phyloP scores from a whole-genome alignment of 352 stramenopile genomes.

The Phytopythium boreale region DNA sequence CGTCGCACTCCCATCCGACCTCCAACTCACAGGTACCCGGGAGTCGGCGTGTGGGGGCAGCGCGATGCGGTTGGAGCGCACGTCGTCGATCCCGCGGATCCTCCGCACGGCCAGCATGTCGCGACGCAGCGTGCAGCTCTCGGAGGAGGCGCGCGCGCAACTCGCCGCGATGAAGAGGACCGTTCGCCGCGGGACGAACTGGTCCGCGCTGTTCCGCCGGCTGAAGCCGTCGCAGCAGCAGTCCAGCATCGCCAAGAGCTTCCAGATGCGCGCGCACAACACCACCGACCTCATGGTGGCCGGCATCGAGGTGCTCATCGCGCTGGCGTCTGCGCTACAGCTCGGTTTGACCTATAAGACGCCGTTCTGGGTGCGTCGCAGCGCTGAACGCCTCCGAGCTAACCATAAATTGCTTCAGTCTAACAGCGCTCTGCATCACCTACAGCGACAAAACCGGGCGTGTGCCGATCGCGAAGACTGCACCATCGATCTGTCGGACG shows the following conservation, averaged over 20 bases:
- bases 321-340: constrained; percentile 38
- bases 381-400: neutral
- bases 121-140: neutral
- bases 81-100: neutral
- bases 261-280: constrained; percentile 39
- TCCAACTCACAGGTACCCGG: neutral
- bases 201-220: constrained; percentile 15
- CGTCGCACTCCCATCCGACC: neutral
- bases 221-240: constrained; percentile 11
- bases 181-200: constrained; percentile 12
- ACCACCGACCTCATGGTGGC: constrained; percentile 42
- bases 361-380: constrained; percentile 29
- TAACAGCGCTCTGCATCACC: neutral
- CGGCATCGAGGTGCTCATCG: constrained; percentile 37
- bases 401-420: neutral
- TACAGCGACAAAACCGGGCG: constrained; percentile 44
- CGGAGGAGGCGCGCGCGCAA: neutral
- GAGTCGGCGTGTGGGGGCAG: neutral
- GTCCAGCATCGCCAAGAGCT: constrained; percentile 22
- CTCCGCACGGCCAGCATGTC: neutral
- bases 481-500: constrained; percentile 29
- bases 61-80: neutral
- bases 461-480: constrained; percentile 27
- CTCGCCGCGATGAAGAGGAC: too few relatives aligned
- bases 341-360: constrained; percentile 32